Percentiles rank a stretch among this genome's conserved stretches.
Conservation (phyloP, 164 flowering plant species). For the Chimonanthus salicifolius region DNA sequence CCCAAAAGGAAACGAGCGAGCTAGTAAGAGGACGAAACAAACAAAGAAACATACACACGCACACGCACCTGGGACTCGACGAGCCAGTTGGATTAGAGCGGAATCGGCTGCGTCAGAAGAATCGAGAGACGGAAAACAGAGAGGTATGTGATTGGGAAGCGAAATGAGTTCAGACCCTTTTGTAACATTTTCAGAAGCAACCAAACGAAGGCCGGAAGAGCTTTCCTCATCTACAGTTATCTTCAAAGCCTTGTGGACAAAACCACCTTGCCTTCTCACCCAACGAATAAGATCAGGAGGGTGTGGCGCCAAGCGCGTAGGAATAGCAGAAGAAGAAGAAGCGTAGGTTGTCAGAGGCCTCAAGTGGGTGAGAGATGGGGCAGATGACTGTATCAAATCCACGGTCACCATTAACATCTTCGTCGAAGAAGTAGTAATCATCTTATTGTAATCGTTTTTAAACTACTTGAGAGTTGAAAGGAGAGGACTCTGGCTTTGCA, state of each 20-base stretch:
- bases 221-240: slow-evolving; percentile 27
- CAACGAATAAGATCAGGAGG: slow-evolving; percentile 84
- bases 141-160: slow-evolving; percentile 64
- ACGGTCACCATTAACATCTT: slow-evolving; percentile 20
- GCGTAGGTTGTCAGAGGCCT: slow-evolving; percentile 50
- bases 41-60: background rate
- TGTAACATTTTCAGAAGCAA: slow-evolving; percentile 54
- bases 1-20: background rate
- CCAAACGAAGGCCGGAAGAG: slow-evolving; percentile 56
- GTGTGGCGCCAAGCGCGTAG: slow-evolving; percentile 52
- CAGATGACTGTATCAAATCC: background rate
- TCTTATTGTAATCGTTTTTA: too few relatives aligned
- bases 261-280: slow-evolving; percentile 82
- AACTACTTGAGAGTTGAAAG: too few relatives aligned
- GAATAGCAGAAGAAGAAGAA: slow-evolving; percentile 18
- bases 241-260: slow-evolving; percentile 70
- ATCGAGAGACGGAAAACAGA: slow-evolving; percentile 32
- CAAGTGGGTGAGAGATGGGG: slow-evolving; percentile 35
- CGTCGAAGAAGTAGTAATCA: background rate
- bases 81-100: slow-evolving; percentile 45
- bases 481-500: too few relatives aligned
- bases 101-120: slow-evolving; percentile 19
- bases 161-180: slow-evolving; percentile 66
- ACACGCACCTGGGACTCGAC: slow-evolving; percentile 60
- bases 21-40: background rate